Evolutionary conservation across 805 yeast genomes (phyloP).

Genomic region (Ogataea haglerorum): DNA sequence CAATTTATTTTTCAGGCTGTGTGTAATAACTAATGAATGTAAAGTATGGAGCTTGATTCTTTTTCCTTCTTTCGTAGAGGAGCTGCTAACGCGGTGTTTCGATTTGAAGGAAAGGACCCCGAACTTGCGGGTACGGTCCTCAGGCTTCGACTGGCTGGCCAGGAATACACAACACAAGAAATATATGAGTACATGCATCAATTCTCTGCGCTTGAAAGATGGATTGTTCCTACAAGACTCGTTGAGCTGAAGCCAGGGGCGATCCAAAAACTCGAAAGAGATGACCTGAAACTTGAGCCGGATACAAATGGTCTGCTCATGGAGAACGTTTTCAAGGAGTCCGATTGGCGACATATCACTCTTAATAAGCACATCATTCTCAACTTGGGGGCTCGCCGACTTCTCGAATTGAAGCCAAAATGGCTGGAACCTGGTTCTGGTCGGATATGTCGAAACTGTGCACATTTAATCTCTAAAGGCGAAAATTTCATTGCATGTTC

Average conservation of each 20-base stretch:
- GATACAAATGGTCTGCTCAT: slow-evolving; percentile 28
- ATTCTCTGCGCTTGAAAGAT: slow-evolving; percentile 14
- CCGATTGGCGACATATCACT: slow-evolving; percentile 4
- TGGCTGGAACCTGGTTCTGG: slow-evolving; percentile 43
- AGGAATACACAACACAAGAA: slow-evolving; percentile 38
- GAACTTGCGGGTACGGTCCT: slow-evolving; percentile 36
- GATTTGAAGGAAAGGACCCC: slow-evolving; percentile 36
- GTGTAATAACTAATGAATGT: not conserved
- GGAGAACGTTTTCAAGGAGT: slow-evolving; percentile 22
- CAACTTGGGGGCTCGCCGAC: slow-evolving; percentile 10
- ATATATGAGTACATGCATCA: slow-evolving; percentile 36
- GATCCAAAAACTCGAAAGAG: not conserved
- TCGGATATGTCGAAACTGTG: slow-evolving; percentile 45
- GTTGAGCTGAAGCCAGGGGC: slow-evolving; percentile 5
- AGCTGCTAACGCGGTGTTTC: slow-evolving; percentile 46
- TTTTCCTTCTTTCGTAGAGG: slow-evolving; percentile 39
- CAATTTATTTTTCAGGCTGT: slow-evolving; percentile 2
- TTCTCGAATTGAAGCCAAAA: slow-evolving; percentile 50
- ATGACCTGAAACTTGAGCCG: not conserved
- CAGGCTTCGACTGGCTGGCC: slow-evolving; percentile 35
- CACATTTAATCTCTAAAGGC: slow-evolving; percentile 33
- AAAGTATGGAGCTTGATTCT: slow-evolving; percentile 1
- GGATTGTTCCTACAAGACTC: slow-evolving; percentile 20
- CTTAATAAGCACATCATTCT: slow-evolving; percentile 29
- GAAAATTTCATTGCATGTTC: slow-evolving; percentile 38